These are phyloP conservation scores for Boletus subcaerulescens DNA, from an alignment of 768 basidiomycete species.

Conservation along the genomic window DNA sequence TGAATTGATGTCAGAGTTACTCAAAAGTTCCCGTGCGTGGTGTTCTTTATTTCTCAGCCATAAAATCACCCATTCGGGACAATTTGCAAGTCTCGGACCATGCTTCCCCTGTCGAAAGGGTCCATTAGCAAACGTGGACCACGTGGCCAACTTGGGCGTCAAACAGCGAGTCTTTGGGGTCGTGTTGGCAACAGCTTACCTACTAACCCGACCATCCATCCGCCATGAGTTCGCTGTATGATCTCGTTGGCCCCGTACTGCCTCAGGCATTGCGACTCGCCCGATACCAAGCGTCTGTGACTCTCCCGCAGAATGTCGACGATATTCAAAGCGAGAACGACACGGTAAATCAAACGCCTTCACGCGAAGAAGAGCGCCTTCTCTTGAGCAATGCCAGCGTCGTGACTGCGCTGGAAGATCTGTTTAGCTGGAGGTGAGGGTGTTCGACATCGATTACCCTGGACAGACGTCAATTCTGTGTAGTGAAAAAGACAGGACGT, in stretches of 20 bases:
- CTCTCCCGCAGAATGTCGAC: background rate
- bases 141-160: too few relatives aligned
- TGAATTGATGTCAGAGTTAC: too few relatives aligned
- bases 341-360: constrained; percentile 14
- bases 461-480: background rate
- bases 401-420: constrained; percentile 30
- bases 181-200: background rate
- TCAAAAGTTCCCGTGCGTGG: too few relatives aligned
- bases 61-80: too few relatives aligned
- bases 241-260: constrained; percentile 28
- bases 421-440: constrained; percentile 41
- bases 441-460: background rate
- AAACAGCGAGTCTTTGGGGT: background rate
- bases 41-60: too few relatives aligned
- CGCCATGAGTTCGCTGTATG: background rate
- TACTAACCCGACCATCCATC: background rate
- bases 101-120: too few relatives aligned
- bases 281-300: background rate
- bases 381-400: constrained; percentile 23
- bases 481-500: constrained; percentile 32
- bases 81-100: too few relatives aligned
- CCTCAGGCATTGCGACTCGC: constrained; percentile 23
- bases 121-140: too few relatives aligned
- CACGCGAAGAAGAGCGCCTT: constrained; percentile 19
- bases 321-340: constrained; percentile 9